Evolutionary conservation across 2,329 filamentous ascomycete species (phyloP).

Genomic region (Elsinoe australis): DNA sequence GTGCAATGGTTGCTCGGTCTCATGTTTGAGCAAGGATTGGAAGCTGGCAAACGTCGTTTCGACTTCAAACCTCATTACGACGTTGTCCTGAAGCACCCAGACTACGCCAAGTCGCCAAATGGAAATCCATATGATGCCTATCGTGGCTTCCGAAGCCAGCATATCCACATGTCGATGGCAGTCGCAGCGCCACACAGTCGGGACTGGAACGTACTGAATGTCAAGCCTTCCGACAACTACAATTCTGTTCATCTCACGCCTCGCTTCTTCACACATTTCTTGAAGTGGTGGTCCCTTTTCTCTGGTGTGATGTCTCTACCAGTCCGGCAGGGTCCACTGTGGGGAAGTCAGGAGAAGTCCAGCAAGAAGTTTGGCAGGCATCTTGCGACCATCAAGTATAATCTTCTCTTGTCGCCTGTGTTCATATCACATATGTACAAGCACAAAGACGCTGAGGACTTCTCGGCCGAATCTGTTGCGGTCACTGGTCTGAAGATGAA

Average conservation of each 20-base stretch:
- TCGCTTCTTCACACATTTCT: conserved; percentile 97
- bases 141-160: conserved; percentile 87
- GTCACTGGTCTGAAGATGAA: conserved; percentile 95
- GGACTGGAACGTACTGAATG: conserved; percentile 72
- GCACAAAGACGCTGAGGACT: conserved; percentile 90
- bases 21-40: conserved; percentile 80
- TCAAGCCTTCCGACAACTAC: conserved; percentile 77
- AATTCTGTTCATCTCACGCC: conserved; percentile 93
- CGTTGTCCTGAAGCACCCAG: conserved; percentile 74
- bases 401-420: conserved; percentile 78
- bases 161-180: conserved; percentile 91
- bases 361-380: conserved; percentile 98
- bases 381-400: conserved; percentile 98
- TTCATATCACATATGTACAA: conserved; percentile 98
- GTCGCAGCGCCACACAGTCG: conserved; percentile 79
- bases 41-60: conserved; percentile 66
- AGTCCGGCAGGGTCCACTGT: conserved; percentile 82
- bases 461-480: conserved; percentile 67
- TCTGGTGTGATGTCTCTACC: conserved; percentile 90
- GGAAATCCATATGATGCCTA: conserved; percentile 76
- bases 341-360: conserved; percentile 87
- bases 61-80: conserved; percentile 89
- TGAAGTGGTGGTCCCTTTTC: conserved; percentile 95
- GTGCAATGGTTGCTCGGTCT: conserved; percentile 88
- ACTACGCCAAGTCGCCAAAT: conserved; percentile 54